Evolutionary conservation across 768 basidiomycete species (phyloP), one percentile per base, ranked within the genome.

Genomic region (Megacollybia marginata): DNA sequence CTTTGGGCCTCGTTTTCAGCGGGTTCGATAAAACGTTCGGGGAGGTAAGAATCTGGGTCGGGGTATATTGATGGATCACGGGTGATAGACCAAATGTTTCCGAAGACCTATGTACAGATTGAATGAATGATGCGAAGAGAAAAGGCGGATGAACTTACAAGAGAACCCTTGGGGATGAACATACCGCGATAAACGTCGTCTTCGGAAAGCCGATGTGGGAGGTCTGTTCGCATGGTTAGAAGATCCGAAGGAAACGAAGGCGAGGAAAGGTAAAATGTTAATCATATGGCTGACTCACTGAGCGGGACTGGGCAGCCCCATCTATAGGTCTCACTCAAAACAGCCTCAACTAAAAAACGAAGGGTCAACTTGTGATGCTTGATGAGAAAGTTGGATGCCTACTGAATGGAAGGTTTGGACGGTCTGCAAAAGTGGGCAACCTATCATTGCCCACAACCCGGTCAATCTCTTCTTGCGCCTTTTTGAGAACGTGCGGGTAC

Each of bases 381-480:
- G 38, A 33, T 42, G 34, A 32, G 20, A 40, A 31, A 19, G 13
- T 12, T 50, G 48, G 48, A 12, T 35, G 42, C 32, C 23, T 28
- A 28, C 23, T 28, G 23, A 28, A 28, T 28, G 23, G 23, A 28
- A 89, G 60, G 1, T 62, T 66, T 3, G 63, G 51, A 4, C 83
- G 69, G 59, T 87, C 86, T 35, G 65, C 69, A 52, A 83, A 76
- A 0, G 66, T 71, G 0, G 88, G 88, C 28, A 88, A 67, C 9
- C 85, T 71, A 40, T 73, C 73, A 31, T 59, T 51, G 9, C 80
- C 81, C 34, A 82, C 67, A 13, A 84, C 77, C 1, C 56, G 48
- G 57, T 89, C 87, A 15, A 89, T 73, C 54, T 89, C 86, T 16
- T 69, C 66, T 57, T 86, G 83, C 0, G 81, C 85, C 49, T 74